Evolutionary conservation across 2,329 filamentous ascomycete species (phyloP), one percentile per base, ranked within the genome.

Genomic region (Aspergillus aculeatinus): DNA sequence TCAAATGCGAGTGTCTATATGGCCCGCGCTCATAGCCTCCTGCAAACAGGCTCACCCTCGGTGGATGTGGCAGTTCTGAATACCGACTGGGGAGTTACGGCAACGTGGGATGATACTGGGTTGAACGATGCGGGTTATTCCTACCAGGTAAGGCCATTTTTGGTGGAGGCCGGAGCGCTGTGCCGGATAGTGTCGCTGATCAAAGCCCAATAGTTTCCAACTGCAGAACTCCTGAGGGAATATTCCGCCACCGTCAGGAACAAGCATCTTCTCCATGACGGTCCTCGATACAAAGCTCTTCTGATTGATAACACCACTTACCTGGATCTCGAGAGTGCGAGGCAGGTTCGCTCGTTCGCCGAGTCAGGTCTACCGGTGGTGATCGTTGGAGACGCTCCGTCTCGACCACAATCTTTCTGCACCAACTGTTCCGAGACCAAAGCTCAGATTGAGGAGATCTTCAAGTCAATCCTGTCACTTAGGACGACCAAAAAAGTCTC

Each of bases 381-480:
- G n/a, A 35, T 52, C 16, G 39, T 58, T 29, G 55, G 55, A 10
- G 25, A n/a, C 14, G 39, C 49, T 12, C 55, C 49, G 21, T 27
- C 55, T 9, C 49, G 33, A 25, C 29, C 55, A n/a, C 55, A 52
- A 29, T 58, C 55, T 6, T 29, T 58, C 25, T 58, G 48, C 21
- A 48, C 39, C 16, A 2, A 23, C 9, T 31, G 35, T n/a, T 25
- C 21, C 48, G 5, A 33, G 21, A 16, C 19, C 23, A 21, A 6
- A 50, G 25, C 2, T 27, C n/a, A 50, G n/a, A 31, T 50, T 4
- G 9, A 50, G 25, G 21, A 50, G 25, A 16, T 27, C 48, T 50
- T 50, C 27, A 50, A 50, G n/a, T 23, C 19, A 23, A 29, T 50
- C 23, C 6, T 27, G 19, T 50, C 48, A 25, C 25, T 50, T 2